A percentile compares a stretch with the other conserved stretches of the same genome.
Evolutionary conservation across 148 eudicot species (phyloP).

Genomic region (Linanthus parryae): DNA sequence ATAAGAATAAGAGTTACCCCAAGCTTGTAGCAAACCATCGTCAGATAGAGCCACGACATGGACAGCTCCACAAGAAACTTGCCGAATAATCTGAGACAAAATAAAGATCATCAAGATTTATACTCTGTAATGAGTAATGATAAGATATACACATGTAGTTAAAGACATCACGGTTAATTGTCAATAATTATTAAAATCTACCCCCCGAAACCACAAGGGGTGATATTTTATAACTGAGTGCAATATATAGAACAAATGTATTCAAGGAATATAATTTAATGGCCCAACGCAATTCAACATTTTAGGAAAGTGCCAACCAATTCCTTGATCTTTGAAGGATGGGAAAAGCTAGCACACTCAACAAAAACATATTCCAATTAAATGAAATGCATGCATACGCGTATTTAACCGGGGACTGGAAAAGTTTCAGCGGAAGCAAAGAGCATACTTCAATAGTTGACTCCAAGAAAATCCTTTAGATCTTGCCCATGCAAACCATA

Average conservation of each 20-base stretch:
- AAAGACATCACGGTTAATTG: neutral
- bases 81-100: slow-evolving; percentile 51
- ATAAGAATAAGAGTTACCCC: slow-evolving; percentile 67
- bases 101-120: neutral
- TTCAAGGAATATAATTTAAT: too few relatives aligned
- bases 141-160: slow-evolving; percentile 1
- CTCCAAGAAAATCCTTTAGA: neutral
- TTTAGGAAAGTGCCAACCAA: too few relatives aligned
- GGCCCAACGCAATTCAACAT: too few relatives aligned
- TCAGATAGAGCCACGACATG: slow-evolving; percentile 76
- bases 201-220: too few relatives aligned
- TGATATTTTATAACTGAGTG: too few relatives aligned
- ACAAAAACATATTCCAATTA: too few relatives aligned
- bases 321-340: too few relatives aligned
- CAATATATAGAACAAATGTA: too few relatives aligned
- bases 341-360: too few relatives aligned
- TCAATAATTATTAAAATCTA: neutral
- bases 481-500: neutral
- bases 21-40: slow-evolving; percentile 92
- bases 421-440: neutral
- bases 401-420: too few relatives aligned
- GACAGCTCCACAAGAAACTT: slow-evolving; percentile 94
- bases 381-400: too few relatives aligned
- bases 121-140: neutral
- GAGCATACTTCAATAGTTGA: neutral